Base-by-base conservation (phyloP, 805 yeast species). In the Scheffersomyces stipitis region DNA sequence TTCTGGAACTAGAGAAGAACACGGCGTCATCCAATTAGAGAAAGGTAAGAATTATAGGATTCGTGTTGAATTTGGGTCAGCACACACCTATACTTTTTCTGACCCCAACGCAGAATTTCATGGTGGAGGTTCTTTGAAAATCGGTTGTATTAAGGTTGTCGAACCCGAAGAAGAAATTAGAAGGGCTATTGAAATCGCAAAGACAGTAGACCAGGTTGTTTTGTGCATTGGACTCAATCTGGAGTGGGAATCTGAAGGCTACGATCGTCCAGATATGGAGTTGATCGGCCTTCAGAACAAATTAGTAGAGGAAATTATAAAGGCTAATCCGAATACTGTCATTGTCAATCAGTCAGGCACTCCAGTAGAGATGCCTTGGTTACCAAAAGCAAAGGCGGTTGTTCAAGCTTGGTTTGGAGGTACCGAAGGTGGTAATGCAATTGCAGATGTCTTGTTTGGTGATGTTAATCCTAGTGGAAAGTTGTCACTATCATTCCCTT, bases 401-500 rank as follows among this genome's bases (percentile, higher is more conserved):
- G 51, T 60, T 15, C 66, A 60, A 33, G 64, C 65, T 7, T 60
- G 66, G 66, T 60, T 49, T 37, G 64, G 64, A n/a, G 66, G 66
- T 22, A 58, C 54, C 38, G 66, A 60, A 45, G 44, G 47, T 30
- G 65, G 65, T 16, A 52, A 55, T 38, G 62, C 54, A 18, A 55
- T 60, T 36, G 64, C 64, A 10, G 64, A 60, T 39, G 59, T 60
- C 3, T 45, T 60, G 34, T 58, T 58, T 30, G 66, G 66, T 13
- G 64, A 57, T 29, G 45, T 46, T 18, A 60, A 58, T 39, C 66
- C 66, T 13, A 48, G 57, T 36, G 66, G 64, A 22, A 58, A 54
- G 43, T 42, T 56, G 29, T 42, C 59, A 2, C 28, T 56, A 39
- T 38, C 60, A 2, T 56, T 51, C 44, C 66, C 65, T 15, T 28